phyloP scores from a whole-genome alignment of 164 flowering plant genomes.

The Piper betle region DNA sequence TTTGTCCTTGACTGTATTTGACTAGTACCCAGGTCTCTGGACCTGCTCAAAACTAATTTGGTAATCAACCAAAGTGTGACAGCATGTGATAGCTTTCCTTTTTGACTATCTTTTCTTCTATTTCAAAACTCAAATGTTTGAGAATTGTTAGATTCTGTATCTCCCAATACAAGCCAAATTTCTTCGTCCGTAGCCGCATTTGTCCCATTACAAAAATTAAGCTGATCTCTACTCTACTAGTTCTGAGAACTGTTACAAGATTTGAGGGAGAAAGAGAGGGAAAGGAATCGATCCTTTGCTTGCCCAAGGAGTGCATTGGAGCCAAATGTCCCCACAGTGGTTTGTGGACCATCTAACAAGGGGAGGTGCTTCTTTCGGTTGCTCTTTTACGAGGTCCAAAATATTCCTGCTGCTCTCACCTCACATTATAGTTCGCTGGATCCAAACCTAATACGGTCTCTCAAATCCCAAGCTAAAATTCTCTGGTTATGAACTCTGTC shows the following conservation, averaged over 20 bases:
- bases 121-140: not conserved
- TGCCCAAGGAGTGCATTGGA: constrained; percentile 9
- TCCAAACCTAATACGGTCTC: not conserved
- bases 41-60: not conserved
- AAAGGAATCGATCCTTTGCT: constrained; percentile 24
- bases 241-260: not conserved
- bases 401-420: constrained; percentile 19
- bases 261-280: not conserved
- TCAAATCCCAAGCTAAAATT: not conserved
- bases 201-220: not conserved
- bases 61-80: not conserved
- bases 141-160: not conserved
- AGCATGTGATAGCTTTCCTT: not conserved
- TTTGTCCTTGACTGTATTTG: too few species aligned
- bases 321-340: not conserved
- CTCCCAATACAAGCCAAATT: not conserved
- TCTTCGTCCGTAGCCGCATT: not conserved
- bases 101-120: not conserved
- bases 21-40: not conserved
- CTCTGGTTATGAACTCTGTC: not conserved
- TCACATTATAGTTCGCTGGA: not conserved
- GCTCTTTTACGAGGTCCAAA: constrained; percentile 51
- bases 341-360: not conserved
- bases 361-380: constrained; percentile 29
- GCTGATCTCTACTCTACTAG: too few species aligned